Conservation (phyloP, 306 rosid species). For the Sicyos edulis region DNA sequence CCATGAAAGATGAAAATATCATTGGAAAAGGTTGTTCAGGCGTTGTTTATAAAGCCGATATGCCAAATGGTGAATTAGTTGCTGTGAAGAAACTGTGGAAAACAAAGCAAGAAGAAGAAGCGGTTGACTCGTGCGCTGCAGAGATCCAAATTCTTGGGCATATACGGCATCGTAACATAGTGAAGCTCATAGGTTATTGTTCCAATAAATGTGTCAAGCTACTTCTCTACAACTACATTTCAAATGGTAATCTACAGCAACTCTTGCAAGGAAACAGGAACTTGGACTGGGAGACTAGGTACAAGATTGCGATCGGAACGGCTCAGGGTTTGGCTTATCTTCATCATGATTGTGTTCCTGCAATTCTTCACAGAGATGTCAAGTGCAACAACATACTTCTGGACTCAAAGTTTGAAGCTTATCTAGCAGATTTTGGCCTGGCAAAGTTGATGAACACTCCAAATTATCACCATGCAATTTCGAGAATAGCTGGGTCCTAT, state of each 20-base stretch:
- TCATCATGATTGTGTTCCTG: conserved; percentile 90
- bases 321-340: conserved; percentile 94
- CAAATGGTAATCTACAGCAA: conserved; percentile 86
- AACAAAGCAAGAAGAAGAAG: conserved; percentile 75
- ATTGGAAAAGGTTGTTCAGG: conserved; percentile 94
- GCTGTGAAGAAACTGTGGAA: conserved; percentile 98
- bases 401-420: conserved; percentile 86
- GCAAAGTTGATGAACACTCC: conserved; percentile 88
- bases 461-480: conserved; percentile 78
- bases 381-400: conserved; percentile 93
- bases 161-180: conserved; percentile 91
- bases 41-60: conserved; percentile 72
- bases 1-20: conserved; percentile 83
- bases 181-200: conserved; percentile 84
- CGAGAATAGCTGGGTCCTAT: conserved; percentile 95
- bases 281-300: conserved; percentile 91
- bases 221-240: conserved; percentile 82
- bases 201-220: conserved; percentile 85
- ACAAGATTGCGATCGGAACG: conserved; percentile 91
- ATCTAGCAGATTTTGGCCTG: conserved; percentile 89
- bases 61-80: conserved; percentile 67
- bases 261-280: conserved; percentile 73
- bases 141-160: conserved; percentile 96
- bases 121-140: conserved; percentile 75
- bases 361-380: conserved; percentile 94